These are phyloP conservation scores for Stereocaulon alpinum DNA, from an alignment of 495 filamentous ascomycete species.

Conservation along the genomic window DNA sequence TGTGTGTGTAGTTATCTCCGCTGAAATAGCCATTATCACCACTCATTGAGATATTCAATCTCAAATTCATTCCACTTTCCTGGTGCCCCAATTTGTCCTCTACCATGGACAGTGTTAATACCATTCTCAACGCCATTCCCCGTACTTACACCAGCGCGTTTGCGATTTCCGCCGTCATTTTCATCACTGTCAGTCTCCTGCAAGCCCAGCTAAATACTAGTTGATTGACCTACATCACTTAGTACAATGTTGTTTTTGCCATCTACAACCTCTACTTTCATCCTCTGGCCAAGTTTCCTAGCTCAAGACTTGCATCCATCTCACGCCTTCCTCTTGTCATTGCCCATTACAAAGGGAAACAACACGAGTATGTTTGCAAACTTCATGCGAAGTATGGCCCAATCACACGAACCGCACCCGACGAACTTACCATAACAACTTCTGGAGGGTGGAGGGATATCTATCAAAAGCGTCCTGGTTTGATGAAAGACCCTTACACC, in stretches of 20 bases:
- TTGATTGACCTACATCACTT: too few species aligned
- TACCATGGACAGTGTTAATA: too few species aligned
- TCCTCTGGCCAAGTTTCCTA: slow-evolving; percentile 22
- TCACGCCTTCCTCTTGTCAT: slow-evolving; percentile 9
- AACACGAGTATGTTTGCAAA: neutral
- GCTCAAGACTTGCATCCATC: slow-evolving; percentile 11
- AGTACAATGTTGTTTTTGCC: neutral
- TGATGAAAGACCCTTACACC: neutral
- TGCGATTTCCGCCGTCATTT: too few species aligned
- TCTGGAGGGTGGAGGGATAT: slow-evolving; percentile 13
- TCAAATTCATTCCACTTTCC: too few species aligned
- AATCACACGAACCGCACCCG: slow-evolving; percentile 41
- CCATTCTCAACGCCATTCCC: too few species aligned
- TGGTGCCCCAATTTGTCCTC: too few species aligned
- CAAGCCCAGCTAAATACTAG: too few species aligned
- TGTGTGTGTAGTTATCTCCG: too few species aligned
- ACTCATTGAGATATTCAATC: too few species aligned
- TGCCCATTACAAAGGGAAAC: neutral
- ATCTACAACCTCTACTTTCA: slow-evolving; percentile 27
- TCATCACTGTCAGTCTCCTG: too few species aligned
- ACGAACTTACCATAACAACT: slow-evolving; percentile 27
- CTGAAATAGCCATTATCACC: too few species aligned
- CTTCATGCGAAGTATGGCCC: slow-evolving; percentile 35
- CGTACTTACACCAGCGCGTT: too few species aligned
- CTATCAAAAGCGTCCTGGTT: neutral